These are phyloP conservation scores for Plasmodium chabaudi DNA, from an alignment of 169 alveolate species.

Conservation along the genomic window DNA sequence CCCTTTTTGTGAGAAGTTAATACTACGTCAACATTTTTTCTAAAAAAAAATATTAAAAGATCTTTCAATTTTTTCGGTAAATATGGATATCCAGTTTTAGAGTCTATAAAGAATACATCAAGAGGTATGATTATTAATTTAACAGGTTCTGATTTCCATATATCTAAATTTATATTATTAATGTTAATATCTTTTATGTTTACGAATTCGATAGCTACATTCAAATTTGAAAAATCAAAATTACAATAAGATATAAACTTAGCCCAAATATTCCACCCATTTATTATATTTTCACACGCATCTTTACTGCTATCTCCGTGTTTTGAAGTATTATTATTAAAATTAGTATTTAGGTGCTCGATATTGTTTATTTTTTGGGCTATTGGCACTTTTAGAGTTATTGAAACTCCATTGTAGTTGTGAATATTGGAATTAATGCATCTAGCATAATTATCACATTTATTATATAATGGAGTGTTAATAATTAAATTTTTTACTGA, in stretches of 20 bases:
- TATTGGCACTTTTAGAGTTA: slow-evolving; percentile 42
- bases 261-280: slow-evolving; percentile 75
- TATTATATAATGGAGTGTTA: slow-evolving; percentile 25
- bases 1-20: slow-evolving; percentile 2
- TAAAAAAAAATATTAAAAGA: slow-evolving; percentile 58
- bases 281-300: background rate
- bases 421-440: slow-evolving; percentile 47
- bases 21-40: slow-evolving; percentile 67
- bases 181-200: slow-evolving; percentile 42
- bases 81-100: slow-evolving; percentile 60
- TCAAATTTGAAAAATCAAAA: slow-evolving; percentile 29
- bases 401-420: slow-evolving; percentile 37
- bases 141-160: slow-evolving; percentile 76
- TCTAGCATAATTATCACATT: slow-evolving; percentile 74
- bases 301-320: background rate
- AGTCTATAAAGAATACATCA: slow-evolving; percentile 37
- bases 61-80: slow-evolving; percentile 66
- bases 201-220: slow-evolving; percentile 47
- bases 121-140: slow-evolving; percentile 73
- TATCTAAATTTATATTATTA: slow-evolving; percentile 34
- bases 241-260: slow-evolving; percentile 59
- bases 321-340: background rate
- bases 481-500: slow-evolving; percentile 31
- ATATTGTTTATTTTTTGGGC: background rate
- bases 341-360: background rate